These are phyloP conservation scores for Ceraceosorus guamensis DNA, from an alignment of 1,284 basidiomycete species.

Conservation along the genomic window DNA sequence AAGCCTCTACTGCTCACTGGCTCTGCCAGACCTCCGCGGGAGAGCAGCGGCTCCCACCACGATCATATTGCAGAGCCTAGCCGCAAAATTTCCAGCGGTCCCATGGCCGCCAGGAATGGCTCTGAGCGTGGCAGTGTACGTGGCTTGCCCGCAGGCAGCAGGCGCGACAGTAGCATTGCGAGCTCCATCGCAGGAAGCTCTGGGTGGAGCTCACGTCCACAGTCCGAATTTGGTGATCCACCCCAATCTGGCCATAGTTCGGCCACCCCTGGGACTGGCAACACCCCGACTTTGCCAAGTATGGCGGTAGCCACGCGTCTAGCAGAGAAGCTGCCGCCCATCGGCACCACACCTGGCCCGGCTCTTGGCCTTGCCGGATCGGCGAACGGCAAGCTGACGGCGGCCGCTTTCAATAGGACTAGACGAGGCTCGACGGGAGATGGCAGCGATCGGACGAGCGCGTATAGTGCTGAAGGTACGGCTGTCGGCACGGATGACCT, in stretches of 20 bases:
- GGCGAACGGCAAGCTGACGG: no score
- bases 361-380: no score
- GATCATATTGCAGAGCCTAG: conserved; percentile 19
- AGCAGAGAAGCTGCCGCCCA: no score
- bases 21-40: conserved; percentile 31
- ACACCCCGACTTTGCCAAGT: no score
- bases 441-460: background rate
- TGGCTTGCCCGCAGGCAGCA: conserved; percentile 7
- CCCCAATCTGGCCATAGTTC: conserved; percentile 2
- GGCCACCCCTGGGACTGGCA: background rate
- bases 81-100: conserved; percentile 34
- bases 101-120: conserved; percentile 14
- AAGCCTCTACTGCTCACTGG: conserved; percentile 28
- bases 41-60: conserved; percentile 16
- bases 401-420: background rate
- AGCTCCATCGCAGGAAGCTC: conserved; percentile 9
- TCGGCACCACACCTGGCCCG: no score
- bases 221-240: background rate
- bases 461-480: background rate
- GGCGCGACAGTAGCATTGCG: conserved; percentile 9
- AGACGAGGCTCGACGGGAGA: background rate
- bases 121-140: conserved; percentile 12
- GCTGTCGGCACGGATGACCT: background rate
- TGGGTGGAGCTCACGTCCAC: background rate
- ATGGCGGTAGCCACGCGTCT: no score